Evolutionary conservation across 192 early-diverging fungal species (phyloP).

Genomic region (Gaertneriomyces sp.): DNA sequence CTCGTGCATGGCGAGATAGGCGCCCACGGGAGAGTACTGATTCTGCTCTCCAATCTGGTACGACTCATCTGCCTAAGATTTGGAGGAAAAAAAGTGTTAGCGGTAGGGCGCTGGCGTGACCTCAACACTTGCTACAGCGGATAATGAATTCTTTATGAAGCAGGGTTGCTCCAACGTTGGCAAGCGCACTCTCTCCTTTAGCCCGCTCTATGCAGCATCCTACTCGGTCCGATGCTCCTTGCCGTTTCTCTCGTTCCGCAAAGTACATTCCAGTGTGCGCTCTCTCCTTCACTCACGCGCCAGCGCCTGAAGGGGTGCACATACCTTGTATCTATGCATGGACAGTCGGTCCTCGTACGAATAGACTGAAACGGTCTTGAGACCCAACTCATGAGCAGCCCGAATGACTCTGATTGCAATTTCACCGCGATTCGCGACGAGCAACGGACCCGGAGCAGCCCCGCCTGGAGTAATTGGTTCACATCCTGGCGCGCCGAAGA

Average conservation of each 20-base stretch:
- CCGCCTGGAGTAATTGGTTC: constrained; percentile 6
- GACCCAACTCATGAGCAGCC: constrained; percentile 85
- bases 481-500: constrained; percentile 16
- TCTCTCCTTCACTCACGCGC: too few relatives aligned
- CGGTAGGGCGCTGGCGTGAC: background rate
- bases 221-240: background rate
- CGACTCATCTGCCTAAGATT: constrained; percentile 78
- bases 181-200: too few relatives aligned
- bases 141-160: constrained; percentile 8
- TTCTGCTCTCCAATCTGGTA: constrained; percentile 88
- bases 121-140: too few relatives aligned
- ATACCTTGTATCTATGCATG: constrained; percentile 90
- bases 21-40: constrained; percentile 83
- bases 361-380: constrained; percentile 85
- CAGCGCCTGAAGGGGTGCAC: background rate
- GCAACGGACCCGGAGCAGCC: constrained; percentile 10
- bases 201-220: too few relatives aligned
- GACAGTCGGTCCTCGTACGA: constrained; percentile 86
- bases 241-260: background rate
- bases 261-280: background rate
- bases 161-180: too few relatives aligned
- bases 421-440: constrained; percentile 81
- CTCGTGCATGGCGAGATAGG: constrained; percentile 91
- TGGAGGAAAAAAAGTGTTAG: background rate
- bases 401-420: constrained; percentile 94